A percentile compares a stretch with the other conserved stretches of the same genome.
phyloP scores from a whole-genome alignment of 495 filamentous ascomycete genomes.

The Chaetomium tenue region DNA sequence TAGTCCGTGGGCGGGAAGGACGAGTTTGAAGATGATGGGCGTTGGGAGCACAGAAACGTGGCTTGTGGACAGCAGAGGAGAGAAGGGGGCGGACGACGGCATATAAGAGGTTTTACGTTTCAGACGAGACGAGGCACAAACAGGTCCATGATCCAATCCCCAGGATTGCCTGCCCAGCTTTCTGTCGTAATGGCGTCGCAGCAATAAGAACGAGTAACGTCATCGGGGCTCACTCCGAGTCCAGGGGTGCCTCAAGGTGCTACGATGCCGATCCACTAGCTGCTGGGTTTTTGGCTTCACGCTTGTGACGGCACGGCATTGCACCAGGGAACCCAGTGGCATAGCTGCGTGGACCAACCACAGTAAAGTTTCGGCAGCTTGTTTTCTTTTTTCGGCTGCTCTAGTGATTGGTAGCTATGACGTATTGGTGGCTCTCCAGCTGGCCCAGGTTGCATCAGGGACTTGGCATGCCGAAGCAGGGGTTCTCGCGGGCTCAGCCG shows the following conservation, averaged over 20 bases:
- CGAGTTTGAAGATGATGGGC: background rate
- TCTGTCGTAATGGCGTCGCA: conserved; percentile 18
- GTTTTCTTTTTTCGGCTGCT: conserved; percentile 17
- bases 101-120: conserved; percentile 13
- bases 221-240: background rate
- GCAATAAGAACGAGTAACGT: conserved; percentile 7
- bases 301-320: too few relatives aligned
- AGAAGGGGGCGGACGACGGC: background rate
- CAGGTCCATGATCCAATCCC: background rate
- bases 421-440: conserved; percentile 11
- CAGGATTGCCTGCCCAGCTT: background rate
- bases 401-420: conserved; percentile 26
- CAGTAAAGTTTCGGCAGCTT: conserved; percentile 8
- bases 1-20: background rate
- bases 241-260: background rate
- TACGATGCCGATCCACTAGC: too few relatives aligned
- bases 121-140: background rate
- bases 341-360: conserved; percentile 10
- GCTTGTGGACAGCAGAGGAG: background rate
- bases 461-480: conserved; percentile 19
- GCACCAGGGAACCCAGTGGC: background rate
- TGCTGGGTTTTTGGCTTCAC: too few relatives aligned
- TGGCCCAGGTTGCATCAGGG: conserved; percentile 11
- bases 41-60: background rate
- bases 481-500: background rate